Percentiles rank a stretch among this genome's conserved stretches.
phyloP scores from a whole-genome alignment of 768 basidiomycete species.

The Naematelia encephala region DNA sequence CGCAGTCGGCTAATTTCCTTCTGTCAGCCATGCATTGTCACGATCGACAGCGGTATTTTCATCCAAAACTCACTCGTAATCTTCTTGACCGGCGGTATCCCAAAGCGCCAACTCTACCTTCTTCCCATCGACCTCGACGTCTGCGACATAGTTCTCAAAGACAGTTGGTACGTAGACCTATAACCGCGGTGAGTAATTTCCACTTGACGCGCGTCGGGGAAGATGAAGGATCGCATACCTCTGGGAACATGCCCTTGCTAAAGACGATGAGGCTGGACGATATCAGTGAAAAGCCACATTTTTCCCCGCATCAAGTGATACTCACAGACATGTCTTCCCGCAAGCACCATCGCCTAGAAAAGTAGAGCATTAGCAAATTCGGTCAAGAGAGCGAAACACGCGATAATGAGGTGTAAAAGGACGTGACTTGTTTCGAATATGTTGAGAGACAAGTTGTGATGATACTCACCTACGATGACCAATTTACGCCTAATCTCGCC shows the following conservation, averaged over 20 bases:
- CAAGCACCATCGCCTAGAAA: constrained; percentile 86
- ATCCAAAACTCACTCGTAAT: constrained; percentile 65
- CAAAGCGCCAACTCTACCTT: constrained; percentile 97
- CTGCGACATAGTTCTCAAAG: constrained; percentile 99
- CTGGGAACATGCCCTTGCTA: constrained; percentile 51
- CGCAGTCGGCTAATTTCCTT: constrained; percentile 65
- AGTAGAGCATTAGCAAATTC: background rate
- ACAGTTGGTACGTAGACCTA: constrained; percentile 99
- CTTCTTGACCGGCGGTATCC: constrained; percentile 99
- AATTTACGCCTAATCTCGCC: constrained; percentile 94
- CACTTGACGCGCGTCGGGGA: background rate
- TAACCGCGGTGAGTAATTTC: background rate
- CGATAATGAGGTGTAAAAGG: background rate
- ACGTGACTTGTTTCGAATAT: background rate
- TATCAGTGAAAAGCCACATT: constrained; percentile 6
- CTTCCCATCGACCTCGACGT: constrained; percentile 97
- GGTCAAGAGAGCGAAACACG: background rate
- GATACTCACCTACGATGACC: constrained; percentile 79
- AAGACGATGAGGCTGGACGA: constrained; percentile 37
- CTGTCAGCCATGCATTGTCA: background rate
- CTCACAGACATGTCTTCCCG: constrained; percentile 63
- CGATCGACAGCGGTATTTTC: background rate
- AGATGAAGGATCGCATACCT: constrained; percentile 24
- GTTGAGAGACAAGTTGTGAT: constrained; percentile 2
- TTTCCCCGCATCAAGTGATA: background rate